Percentiles rank a stretch among this genome's conserved stretches.
phyloP scores from a whole-genome alignment of 2,329 filamentous ascomycete genomes.

The Ophiosphaerella narmari region DNA sequence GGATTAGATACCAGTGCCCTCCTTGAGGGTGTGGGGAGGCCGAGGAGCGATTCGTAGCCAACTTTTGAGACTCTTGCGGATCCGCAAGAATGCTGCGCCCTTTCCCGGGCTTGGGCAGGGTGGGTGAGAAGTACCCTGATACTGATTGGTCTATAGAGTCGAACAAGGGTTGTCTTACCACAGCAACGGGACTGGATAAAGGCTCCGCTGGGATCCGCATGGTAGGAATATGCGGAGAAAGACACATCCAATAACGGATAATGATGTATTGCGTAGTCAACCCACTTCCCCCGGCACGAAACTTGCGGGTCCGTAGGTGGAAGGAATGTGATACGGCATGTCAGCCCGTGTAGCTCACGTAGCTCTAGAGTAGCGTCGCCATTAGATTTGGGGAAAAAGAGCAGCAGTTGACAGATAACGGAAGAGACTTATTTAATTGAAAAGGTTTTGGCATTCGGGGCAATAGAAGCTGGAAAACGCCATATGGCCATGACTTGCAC shows the following conservation, averaged over 20 bases:
- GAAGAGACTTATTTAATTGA: no score
- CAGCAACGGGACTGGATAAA: conserved; percentile 22
- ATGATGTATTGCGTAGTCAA: conserved; percentile 17
- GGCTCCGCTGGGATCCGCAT: conserved; percentile 21
- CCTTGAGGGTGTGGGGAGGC: conserved; percentile 11
- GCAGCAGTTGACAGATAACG: no score
- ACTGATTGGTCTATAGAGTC: conserved; percentile 28
- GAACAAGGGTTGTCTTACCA: conserved; percentile 23
- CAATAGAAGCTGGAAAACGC: neutral
- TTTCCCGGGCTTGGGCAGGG: conserved; percentile 7
- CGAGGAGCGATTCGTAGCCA: conserved; percentile 10
- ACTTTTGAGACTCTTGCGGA: conserved; percentile 31
- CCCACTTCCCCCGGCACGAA: conserved; percentile 18
- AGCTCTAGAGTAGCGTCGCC: no score
- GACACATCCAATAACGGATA: conserved; percentile 14
- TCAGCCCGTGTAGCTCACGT: conserved; percentile 7
- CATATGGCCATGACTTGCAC: conserved; percentile 8
- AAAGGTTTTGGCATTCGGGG: neutral
- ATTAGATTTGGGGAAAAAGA: no score
- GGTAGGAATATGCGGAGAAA: conserved; percentile 33
- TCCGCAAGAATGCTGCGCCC: conserved; percentile 31
- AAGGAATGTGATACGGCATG: conserved; percentile 2
- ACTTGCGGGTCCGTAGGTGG: conserved; percentile 32
- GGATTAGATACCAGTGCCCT: conserved; percentile 11
- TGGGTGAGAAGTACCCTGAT: conserved; percentile 8